Base-by-base conservation (phyloP, 768 basidiomycete species). In the Plicaturopsis crispa region DNA sequence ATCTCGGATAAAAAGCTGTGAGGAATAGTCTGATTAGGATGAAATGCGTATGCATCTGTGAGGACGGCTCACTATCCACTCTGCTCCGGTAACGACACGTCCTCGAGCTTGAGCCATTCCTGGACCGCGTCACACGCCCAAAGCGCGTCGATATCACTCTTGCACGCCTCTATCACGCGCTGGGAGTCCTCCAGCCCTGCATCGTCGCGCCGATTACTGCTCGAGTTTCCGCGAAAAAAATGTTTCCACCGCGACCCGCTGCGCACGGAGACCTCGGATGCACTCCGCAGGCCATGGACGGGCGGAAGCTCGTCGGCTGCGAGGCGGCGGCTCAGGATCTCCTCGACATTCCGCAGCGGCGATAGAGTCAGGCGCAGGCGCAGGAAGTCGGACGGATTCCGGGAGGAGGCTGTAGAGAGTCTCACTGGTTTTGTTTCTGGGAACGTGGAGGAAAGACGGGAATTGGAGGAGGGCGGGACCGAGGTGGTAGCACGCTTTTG, bases 1-100 rank as follows among this genome's bases (percentile, higher is more conserved):
- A 73, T 69, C 34, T 77, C 68, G 44, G 75, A 62, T 37, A 84
- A 52, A 50, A 83, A 83, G 50, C 81, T 84, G 31, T 4, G 32
- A 30, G 20, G 12, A 4, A 11, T 28, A 18, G 14, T 33, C 20
- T 17, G 33, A 5, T 38, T n/a, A n/a, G n/a, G n/a, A n/a, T n/a
- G n/a, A n/a, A n/a, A n/a, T n/a, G n/a, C n/a, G n/a, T n/a, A n/a
- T n/a, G n/a, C n/a, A n/a, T n/a, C n/a, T n/a, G n/a, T 35, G 35
- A 24, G 24, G 41, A 39, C 24, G 7, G 72, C 77, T 54, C 45
- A 80, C 78, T 79, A 82, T 36, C 75, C 74, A 20, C 75, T 68
- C 45, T 78, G 75, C 37, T 78, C 74, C 50, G 74, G 63, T 35
- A 79, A 59, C 7, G 50, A 47, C 24, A 80, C 67, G 5, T 68